Percentiles rank a stretch among this genome's conserved stretches.
phyloP scores from a whole-genome alignment of 352 stramenopile species.

The Globisporangium nagaii region DNA sequence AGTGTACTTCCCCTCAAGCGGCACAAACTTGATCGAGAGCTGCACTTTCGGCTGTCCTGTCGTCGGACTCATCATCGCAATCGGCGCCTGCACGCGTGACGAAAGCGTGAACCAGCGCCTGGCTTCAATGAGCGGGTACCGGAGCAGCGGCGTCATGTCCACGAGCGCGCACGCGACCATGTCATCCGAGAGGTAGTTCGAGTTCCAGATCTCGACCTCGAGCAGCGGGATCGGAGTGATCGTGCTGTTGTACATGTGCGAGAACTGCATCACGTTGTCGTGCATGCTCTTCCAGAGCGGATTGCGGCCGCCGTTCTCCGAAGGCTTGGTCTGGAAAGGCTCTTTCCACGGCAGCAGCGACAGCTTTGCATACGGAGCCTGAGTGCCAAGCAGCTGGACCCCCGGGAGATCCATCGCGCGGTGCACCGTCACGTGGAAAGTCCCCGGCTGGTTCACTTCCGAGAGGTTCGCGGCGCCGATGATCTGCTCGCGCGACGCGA shows the following conservation, averaged over 20 bases:
- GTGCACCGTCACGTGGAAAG: slow-evolving; percentile 72
- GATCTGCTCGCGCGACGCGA: slow-evolving; percentile 49
- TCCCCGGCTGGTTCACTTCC: slow-evolving; percentile 59
- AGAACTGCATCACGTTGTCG: slow-evolving; percentile 79
- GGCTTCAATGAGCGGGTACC: slow-evolving; percentile 59
- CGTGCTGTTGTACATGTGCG: slow-evolving; percentile 87
- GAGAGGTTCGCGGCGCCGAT: slow-evolving; percentile 37
- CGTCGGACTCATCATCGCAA: slow-evolving; percentile 37
- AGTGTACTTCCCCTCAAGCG: slow-evolving; percentile 51
- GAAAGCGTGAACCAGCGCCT: slow-evolving; percentile 83
- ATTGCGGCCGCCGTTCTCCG: slow-evolving; percentile 67
- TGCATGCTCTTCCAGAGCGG: slow-evolving; percentile 67
- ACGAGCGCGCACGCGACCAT: slow-evolving; percentile 73
- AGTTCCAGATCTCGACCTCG: slow-evolving; percentile 84
- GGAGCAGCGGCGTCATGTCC: slow-evolving; percentile 77
- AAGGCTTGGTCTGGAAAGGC: slow-evolving; percentile 70
- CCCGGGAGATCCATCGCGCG: slow-evolving; percentile 68
- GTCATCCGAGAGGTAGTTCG: slow-evolving; percentile 78
- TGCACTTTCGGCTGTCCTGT: slow-evolving; percentile 57
- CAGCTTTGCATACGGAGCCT: slow-evolving; percentile 66
- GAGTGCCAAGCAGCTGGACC: slow-evolving; percentile 55
- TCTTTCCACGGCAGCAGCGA: slow-evolving; percentile 84
- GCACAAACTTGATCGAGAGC: slow-evolving; percentile 74
- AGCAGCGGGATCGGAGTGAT: slow-evolving; percentile 82
- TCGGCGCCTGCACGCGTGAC: slow-evolving; percentile 31